These are phyloP conservation scores for Kwoniella dejecticola DNA, from an alignment of 768 basidiomycete genomes.

Conservation along the genomic window DNA sequence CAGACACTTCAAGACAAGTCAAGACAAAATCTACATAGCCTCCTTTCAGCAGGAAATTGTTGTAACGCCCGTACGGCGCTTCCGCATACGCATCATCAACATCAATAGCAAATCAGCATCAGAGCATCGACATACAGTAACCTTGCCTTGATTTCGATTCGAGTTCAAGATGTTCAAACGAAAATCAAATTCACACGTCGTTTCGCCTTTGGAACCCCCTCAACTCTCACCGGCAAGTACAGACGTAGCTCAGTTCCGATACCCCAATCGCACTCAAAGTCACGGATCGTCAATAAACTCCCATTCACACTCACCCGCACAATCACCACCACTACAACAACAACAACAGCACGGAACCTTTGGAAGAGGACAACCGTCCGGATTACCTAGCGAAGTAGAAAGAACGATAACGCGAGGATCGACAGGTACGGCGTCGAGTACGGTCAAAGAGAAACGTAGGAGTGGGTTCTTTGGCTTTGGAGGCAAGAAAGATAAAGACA, in stretches of 20 bases:
- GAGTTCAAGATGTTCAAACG: conserved; percentile 38
- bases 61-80: not conserved
- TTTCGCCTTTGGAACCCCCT: conserved; percentile 36
- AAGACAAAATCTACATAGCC: not conserved
- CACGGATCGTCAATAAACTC: not conserved
- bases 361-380: conserved; percentile 6
- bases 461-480: conserved; percentile 49
- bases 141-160: not conserved
- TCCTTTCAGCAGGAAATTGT: not conserved
- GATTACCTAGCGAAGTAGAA: conserved; percentile 1
- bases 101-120: not conserved
- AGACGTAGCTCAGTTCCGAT: conserved; percentile 1
- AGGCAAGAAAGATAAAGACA: conserved; percentile 32
- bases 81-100: no score
- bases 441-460: conserved; percentile 37
- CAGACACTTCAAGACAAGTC: no score
- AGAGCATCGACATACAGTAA: no score
- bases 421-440: conserved; percentile 4
- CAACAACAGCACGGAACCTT: conserved; percentile 1
- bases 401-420: conserved; percentile 1
- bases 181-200: conserved; percentile 15
- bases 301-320: no score
- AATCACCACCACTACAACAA: conserved; percentile 6
- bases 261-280: conserved; percentile 2
- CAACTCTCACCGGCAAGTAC: conserved; percentile 16